Percentiles rank a stretch among this genome's conserved stretches.
Evolutionary conservation across 495 filamentous ascomycete genomes (phyloP).

Genomic region (Pseudoneurospora amorphoporcata): DNA sequence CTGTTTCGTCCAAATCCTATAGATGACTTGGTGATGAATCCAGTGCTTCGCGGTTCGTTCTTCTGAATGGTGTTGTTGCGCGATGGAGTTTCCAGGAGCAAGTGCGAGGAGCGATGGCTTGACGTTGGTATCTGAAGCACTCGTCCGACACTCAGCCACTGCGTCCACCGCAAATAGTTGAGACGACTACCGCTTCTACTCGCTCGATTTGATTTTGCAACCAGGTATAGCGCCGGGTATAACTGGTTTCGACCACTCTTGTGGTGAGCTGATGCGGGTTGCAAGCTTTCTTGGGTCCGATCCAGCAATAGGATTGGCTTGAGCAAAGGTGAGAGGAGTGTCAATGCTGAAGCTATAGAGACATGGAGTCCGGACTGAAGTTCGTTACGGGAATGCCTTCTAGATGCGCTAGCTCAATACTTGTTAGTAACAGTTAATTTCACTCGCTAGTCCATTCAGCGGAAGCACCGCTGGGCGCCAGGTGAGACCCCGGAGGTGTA

Average conservation of each 20-base stretch:
- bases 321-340: background rate
- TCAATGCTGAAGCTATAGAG: background rate
- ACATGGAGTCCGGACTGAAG: background rate
- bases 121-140: background rate
- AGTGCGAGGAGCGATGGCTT: background rate
- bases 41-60: background rate
- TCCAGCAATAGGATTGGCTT: no score
- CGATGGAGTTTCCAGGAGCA: background rate
- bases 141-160: background rate
- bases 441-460: background rate
- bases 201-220: no score
- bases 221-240: no score
- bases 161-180: background rate
- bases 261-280: no score
- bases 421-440: background rate
- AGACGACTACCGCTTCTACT: background rate
- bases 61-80: background rate
- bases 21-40: background rate
- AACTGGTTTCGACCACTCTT: no score
- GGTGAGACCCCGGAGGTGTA: background rate
- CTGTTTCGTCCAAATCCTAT: background rate
- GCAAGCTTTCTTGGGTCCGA: no score
- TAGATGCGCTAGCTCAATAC: background rate
- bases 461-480: background rate
- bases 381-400: background rate